Base-by-base conservation (phyloP, 2,329 filamentous ascomycete genomes). In the Fusarium haematococcum region DNA sequence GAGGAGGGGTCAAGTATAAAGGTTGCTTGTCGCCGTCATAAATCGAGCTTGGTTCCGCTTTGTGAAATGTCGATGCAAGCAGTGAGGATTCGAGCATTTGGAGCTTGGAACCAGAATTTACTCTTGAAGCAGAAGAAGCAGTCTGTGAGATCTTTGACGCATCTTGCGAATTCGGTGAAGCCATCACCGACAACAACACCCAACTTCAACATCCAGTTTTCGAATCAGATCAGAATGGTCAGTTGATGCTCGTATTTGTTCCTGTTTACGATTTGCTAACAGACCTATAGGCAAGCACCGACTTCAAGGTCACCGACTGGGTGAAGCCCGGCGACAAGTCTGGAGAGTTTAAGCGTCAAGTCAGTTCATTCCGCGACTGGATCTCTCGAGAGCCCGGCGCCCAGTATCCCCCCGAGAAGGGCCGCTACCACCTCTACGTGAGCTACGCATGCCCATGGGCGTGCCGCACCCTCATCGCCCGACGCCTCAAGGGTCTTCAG, bases 371-470 rank as follows among this genome's bases (percentile, higher is more conserved):
- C 85, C 91, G 97, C 68, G 90, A 93, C 82, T 94, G 87, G 83
- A 93, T 98, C 82, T 94, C 93, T 35, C 90, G 88, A 72, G 90
- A 94, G 77, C 84, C 90, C 1, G 92, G 90, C 48, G 92, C 94
- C 6, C 85, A 92, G 82, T 98, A 95, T 77, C 93, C 95, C 6
- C 90, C 95, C 1, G 96, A 98, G 85, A 94, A 94, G 84, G 94
- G 90, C 63, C 90, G 97, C 65, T 99, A 99, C 83, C 97, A 99
- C 84, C 91, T 99, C 78, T 99, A 96, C 81, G 93, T 98, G 76
- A 96, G 93, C 79, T 98, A 97, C 84, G 95, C 95, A 8, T 98
- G 95, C 83, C 95, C 95, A 5, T 98, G 95, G 95, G 95, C 96
- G 6, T 94, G 95, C 80, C 92, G 97, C 50, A 93, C 95, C 0